Conservation (phyloP, 108 stramenopile genomes). For the Stephanodiscus minutulus region DNA sequence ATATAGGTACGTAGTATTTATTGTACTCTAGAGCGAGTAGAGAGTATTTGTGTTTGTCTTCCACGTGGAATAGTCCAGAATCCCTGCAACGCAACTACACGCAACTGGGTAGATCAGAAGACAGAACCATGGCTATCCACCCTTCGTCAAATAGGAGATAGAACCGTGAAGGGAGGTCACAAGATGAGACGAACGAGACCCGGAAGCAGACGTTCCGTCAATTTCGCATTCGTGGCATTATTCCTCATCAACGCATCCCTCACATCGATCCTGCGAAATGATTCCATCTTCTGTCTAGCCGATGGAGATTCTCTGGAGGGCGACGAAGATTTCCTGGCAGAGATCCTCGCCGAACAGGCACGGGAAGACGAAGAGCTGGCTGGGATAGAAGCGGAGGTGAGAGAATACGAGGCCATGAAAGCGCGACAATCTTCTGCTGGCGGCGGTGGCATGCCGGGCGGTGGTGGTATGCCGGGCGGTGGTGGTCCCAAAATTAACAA, state of each 20-base stretch:
- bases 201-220: not conserved
- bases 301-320: slow-evolving; percentile 4
- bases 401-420: slow-evolving; percentile 39
- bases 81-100: no score
- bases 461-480: not conserved
- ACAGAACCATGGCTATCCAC: no score
- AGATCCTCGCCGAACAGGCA: slow-evolving; percentile 51
- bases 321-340: slow-evolving; percentile 48
- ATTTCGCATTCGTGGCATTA: not conserved
- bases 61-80: no score
- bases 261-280: slow-evolving; percentile 2
- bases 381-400: slow-evolving; percentile 31
- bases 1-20: no score
- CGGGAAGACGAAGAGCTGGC: slow-evolving; percentile 42
- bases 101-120: no score
- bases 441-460: not conserved
- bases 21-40: no score
- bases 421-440: slow-evolving; percentile 21
- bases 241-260: slow-evolving; percentile 6
- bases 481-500: slow-evolving; percentile 28
- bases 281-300: not conserved
- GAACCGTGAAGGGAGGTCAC: not conserved
- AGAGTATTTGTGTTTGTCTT: no score
- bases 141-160: no score
- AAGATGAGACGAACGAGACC: not conserved